Base-by-base conservation (phyloP, 2,329 filamentous ascomycete species). In the Teratosphaeriaceae sp. region DNA sequence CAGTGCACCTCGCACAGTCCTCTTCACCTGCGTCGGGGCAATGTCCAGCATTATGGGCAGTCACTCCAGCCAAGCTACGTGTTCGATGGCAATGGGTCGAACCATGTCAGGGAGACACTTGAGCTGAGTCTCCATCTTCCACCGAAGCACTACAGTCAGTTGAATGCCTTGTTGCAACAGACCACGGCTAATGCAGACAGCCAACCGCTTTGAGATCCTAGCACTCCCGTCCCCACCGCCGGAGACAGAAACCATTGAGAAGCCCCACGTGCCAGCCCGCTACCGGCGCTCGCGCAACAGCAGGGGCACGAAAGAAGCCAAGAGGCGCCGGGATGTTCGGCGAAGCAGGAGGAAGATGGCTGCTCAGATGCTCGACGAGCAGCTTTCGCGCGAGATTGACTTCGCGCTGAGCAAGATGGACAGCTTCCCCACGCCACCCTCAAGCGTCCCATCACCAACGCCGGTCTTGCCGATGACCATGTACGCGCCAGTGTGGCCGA, bases 61-160 rank as follows among this genome's bases (percentile, higher is more conserved):
- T 16, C 19, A 4, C 21, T 3, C 13, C 26, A 34, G 16, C 38
- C 26, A 34, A 24, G 19, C 29, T 41, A 15, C 43, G 36, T 26
- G 20, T 39, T 40, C 42, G 38, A 27, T 42, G 24, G 22, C 39
- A 43, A 22, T 33, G 30, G 18, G 34, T 41, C 24, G 21, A 13
- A 12, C 23, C 29, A 22, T n/a, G 26, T 22, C 40, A 5, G 31
- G 15, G 33, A 24, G 29, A 23, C 35, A 23, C 26, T 13, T 21
- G 53, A 58, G 34, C 43, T 58, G 31, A 59, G 57, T 51, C 51
- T 60, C 15, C 57, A 58, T 37, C 48, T 54, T 30, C 47, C 54
- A 18, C 37, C 29, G 6, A 31, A 38, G 33, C 45, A 40, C 6
- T 55, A 35, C 42, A 51, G 55, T 59, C 42, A 31, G 51, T 49